Evolutionary conservation across 1,284 basidiomycete species (phyloP).

Genomic region (Papiliotrema nemorosa): DNA sequence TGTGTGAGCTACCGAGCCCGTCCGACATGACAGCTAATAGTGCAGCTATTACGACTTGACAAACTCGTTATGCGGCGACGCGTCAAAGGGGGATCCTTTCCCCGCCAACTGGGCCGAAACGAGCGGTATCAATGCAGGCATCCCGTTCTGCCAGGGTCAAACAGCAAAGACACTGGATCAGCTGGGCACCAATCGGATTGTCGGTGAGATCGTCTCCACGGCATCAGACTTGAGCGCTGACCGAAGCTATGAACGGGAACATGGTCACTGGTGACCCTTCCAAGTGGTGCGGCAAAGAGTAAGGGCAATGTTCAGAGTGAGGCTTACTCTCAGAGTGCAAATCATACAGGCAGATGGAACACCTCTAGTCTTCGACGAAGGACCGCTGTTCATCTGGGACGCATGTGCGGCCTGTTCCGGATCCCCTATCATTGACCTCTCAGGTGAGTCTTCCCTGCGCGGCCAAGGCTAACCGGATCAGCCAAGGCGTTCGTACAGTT

Average conservation of each 20-base stretch:
- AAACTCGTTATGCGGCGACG: neutral
- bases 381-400: conserved; percentile 35
- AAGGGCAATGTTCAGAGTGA: conserved; percentile 2
- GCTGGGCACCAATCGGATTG: conserved; percentile 21
- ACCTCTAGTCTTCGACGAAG: conserved; percentile 14
- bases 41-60: conserved; percentile 4
- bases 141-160: conserved; percentile 3
- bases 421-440: conserved; percentile 28
- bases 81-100: neutral
- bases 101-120: neutral
- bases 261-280: conserved; percentile 15
- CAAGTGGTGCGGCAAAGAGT: conserved; percentile 25
- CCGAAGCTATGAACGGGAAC: conserved; percentile 18
- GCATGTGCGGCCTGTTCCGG: conserved; percentile 27
- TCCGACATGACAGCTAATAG: neutral
- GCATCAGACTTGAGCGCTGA: neutral
- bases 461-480: neutral
- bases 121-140: conserved; percentile 4
- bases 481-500: conserved; percentile 8
- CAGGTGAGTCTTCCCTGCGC: conserved; percentile 5
- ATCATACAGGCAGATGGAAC: conserved; percentile 17
- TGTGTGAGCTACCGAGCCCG: neutral
- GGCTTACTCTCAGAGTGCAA: conserved; percentile 10
- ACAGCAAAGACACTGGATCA: conserved; percentile 5
- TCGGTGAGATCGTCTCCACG: conserved; percentile 13